These are phyloP conservation scores for Xylariaceae sp. DNA, from an alignment of 2,329 filamentous ascomycete species.

Conservation along the genomic window DNA sequence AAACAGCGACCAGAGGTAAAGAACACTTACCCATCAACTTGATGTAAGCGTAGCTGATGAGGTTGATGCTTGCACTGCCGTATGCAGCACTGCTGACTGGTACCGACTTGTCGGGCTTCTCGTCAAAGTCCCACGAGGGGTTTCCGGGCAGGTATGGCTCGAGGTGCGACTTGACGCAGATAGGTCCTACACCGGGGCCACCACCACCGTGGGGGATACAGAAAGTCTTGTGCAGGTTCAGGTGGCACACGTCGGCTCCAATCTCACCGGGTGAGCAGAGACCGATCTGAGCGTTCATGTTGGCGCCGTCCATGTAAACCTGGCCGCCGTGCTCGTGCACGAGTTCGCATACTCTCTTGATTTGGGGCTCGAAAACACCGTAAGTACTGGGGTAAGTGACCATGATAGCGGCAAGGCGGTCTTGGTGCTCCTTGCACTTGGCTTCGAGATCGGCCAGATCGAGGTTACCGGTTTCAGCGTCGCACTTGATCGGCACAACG, in stretches of 20 bases:
- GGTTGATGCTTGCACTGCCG: slow-evolving; percentile 86
- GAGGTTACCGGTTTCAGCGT: slow-evolving; percentile 79
- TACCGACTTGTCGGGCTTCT: slow-evolving; percentile 24
- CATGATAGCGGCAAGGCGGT: slow-evolving; percentile 89
- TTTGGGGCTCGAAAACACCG: slow-evolving; percentile 85
- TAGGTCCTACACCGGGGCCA: slow-evolving; percentile 87
- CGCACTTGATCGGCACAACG: slow-evolving; percentile 87
- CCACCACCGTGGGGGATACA: slow-evolving; percentile 96
- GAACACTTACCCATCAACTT: slow-evolving; percentile 71
- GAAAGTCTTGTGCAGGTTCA: slow-evolving; percentile 98
- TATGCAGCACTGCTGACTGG: slow-evolving; percentile 77
- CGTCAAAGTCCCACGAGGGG: slow-evolving; percentile 6
- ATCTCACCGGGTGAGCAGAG: slow-evolving; percentile 93
- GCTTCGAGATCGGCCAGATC: slow-evolving; percentile 79
- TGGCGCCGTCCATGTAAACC: slow-evolving; percentile 98
- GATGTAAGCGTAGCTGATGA: slow-evolving; percentile 94
- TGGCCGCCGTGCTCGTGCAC: slow-evolving; percentile 86
- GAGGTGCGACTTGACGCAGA: slow-evolving; percentile 82
- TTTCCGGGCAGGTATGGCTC: slow-evolving; percentile 67
- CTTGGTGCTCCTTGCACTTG: slow-evolving; percentile 83
- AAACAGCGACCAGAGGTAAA: neutral
- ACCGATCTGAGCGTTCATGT: slow-evolving; percentile 98
- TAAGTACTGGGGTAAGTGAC: slow-evolving; percentile 94
- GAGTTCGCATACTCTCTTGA: slow-evolving; percentile 78
- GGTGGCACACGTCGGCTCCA: slow-evolving; percentile 91